Conservation (phyloP, 2,329 filamentous ascomycete genomes). For the Seiridium cupressi region DNA sequence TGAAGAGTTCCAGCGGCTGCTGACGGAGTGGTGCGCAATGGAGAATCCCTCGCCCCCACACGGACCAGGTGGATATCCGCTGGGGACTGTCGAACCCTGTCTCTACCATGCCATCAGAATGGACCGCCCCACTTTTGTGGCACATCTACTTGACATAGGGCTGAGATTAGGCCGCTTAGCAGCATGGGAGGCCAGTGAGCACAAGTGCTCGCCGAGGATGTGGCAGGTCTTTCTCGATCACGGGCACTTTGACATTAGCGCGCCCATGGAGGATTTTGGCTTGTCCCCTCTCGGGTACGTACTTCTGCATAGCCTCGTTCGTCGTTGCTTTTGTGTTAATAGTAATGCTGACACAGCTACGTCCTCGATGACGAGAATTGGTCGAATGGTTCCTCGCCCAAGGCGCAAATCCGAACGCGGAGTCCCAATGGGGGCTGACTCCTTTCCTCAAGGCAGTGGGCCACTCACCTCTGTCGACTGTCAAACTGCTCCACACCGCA, state of each 20-base stretch:
- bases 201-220: conserved; percentile 8
- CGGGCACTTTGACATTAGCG: conserved; percentile 8
- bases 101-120: too few relatives aligned
- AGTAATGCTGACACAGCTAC: conserved; percentile 1
- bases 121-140: too few relatives aligned
- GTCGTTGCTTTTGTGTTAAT: background rate
- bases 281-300: conserved; percentile 5
- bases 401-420: conserved; percentile 9
- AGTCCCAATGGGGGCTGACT: conserved; percentile 7
- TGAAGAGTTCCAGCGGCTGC: too few relatives aligned
- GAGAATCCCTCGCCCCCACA: too few relatives aligned
- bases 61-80: too few relatives aligned
- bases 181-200: background rate
- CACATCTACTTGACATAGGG: too few relatives aligned
- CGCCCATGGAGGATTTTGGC: conserved; percentile 2
- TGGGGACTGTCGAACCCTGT: too few relatives aligned
- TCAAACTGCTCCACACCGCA: too few relatives aligned
- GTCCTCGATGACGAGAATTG: conserved; percentile 8
- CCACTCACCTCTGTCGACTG: background rate
- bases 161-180: background rate
- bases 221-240: conserved; percentile 10
- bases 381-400: conserved; percentile 8
- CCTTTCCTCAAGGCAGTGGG: conserved; percentile 9
- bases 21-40: too few relatives aligned
- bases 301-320: background rate